Evolutionary conservation across 805 yeast species (phyloP), one percentile per base, ranked within the genome.

Genomic region (Candida ipomoeae): DNA sequence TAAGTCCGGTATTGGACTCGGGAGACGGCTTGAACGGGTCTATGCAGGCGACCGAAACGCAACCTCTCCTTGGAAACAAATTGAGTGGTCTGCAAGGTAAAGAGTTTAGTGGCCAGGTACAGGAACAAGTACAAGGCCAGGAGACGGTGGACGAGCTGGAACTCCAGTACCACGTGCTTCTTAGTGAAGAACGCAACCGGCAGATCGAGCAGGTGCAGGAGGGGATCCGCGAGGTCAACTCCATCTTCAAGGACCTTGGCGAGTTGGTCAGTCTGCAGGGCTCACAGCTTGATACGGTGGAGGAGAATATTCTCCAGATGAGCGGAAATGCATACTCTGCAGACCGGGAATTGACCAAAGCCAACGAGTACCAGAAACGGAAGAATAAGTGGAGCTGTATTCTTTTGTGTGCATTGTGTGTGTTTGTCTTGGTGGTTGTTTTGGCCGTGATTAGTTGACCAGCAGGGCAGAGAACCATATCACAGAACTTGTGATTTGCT

Each of bases 241-340:
- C 89, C 8, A 90, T 91, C 3, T 90, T 89, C 65, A 82, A 83
- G 56, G 96, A 90, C 60, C 67, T 91, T 50, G 89, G 90, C 14
- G 78, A 81, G 36, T 70, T 91, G 59, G 94, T 91, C 2, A 74
- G 78, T 47, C 91, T 89, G 65, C 97, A 91, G 64, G 96, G 96
- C 5, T 83, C 80, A 31, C 90, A 87, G 57, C 77, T 91, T 15
- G 96, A 89, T 61, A 81, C 90, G 0, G 82, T 91, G 15, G 97
- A 89, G 62, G 89, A 85, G 54, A 89, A 89, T 66, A 74, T 91
- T 41, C 68, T 83, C 23, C 80, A 78, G 42, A 71, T 85, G 52
- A 80, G 84, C 5, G 77, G 72, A 20, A 85, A 87, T 59, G 79
- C 88, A 5, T 84, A 83, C 49, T 77, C 77, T 48, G 96, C 96